These are phyloP conservation scores for Leccinum broughii DNA, from an alignment of 768 basidiomycete genomes.

Conservation along the genomic window DNA sequence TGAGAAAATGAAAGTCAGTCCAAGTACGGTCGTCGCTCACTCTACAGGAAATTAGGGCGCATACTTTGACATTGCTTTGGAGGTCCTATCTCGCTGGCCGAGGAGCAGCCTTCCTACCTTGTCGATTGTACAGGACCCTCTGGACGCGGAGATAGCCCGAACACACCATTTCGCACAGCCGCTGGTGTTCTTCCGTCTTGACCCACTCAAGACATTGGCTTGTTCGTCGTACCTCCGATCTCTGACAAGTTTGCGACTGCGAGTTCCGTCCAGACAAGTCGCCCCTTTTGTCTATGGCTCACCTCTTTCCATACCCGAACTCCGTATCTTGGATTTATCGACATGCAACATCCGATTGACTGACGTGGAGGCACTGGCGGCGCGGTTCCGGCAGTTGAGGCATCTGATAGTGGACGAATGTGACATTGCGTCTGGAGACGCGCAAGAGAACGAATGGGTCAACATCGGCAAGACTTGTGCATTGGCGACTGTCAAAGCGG, in stretches of 20 bases:
- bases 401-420: slow-evolving; percentile 77
- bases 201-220: slow-evolving; percentile 50
- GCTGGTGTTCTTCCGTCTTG: slow-evolving; percentile 78
- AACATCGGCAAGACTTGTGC: slow-evolving; percentile 64
- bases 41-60: slow-evolving; percentile 50
- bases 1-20: slow-evolving; percentile 19
- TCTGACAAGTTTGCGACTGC: slow-evolving; percentile 61
- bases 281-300: slow-evolving; percentile 40
- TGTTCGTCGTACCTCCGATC: slow-evolving; percentile 42
- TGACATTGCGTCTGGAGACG: slow-evolving; percentile 50
- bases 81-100: slow-evolving; percentile 66
- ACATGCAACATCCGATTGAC: slow-evolving; percentile 57
- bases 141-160: slow-evolving; percentile 41
- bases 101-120: slow-evolving; percentile 40
- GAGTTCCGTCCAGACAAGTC: slow-evolving; percentile 68
- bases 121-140: slow-evolving; percentile 69
- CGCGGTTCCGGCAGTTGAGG: slow-evolving; percentile 49
- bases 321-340: slow-evolving; percentile 74
- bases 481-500: slow-evolving; percentile 56
- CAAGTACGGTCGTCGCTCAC: slow-evolving; percentile 1
- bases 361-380: slow-evolving; percentile 56
- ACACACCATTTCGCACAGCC: slow-evolving; percentile 72
- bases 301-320: slow-evolving; percentile 38
- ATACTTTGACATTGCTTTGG: slow-evolving; percentile 78
- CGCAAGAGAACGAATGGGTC: slow-evolving; percentile 55